Conservation (phyloP, 1,284 basidiomycete species). For the Puccinia triticina region DNA sequence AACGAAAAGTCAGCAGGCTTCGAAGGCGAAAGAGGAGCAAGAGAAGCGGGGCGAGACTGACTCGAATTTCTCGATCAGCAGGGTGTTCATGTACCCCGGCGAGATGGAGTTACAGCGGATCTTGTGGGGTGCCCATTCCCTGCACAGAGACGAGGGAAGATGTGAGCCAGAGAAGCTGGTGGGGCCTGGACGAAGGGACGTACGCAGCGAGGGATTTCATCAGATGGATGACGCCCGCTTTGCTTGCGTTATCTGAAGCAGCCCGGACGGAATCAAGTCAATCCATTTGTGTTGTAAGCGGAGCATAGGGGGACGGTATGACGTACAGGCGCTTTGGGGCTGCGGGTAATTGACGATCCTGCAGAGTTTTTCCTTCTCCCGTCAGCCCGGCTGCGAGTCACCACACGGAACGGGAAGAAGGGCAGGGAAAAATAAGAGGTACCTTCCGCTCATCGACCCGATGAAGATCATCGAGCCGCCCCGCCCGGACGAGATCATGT, state of each 20-base stretch:
- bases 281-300: not conserved
- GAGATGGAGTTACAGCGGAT: slow-evolving; percentile 51
- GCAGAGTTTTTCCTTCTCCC: not conserved
- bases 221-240: slow-evolving; percentile 48
- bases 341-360: slow-evolving; percentile 51
- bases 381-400: too few species aligned
- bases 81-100: slow-evolving; percentile 51
- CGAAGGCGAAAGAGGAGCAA: not conserved
- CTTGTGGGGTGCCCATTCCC: slow-evolving; percentile 50
- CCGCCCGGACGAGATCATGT: slow-evolving; percentile 48
- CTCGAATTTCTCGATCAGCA: slow-evolving; percentile 52
- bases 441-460: slow-evolving; percentile 51
- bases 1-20: not conserved
- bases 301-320: not conserved
- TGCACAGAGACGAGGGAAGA: not conserved
- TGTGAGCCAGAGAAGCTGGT: not conserved
- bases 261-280: not conserved
- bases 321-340: slow-evolving; percentile 48
- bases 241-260: slow-evolving; percentile 48
- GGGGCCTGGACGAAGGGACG: not conserved
- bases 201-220: slow-evolving; percentile 51
- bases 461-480: slow-evolving; percentile 51
- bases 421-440: not conserved
- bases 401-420: too few species aligned
- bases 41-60: not conserved